Evolutionary conservation across 768 basidiomycete genomes (phyloP).

Genomic region (Podaxis carcinomalis): DNA sequence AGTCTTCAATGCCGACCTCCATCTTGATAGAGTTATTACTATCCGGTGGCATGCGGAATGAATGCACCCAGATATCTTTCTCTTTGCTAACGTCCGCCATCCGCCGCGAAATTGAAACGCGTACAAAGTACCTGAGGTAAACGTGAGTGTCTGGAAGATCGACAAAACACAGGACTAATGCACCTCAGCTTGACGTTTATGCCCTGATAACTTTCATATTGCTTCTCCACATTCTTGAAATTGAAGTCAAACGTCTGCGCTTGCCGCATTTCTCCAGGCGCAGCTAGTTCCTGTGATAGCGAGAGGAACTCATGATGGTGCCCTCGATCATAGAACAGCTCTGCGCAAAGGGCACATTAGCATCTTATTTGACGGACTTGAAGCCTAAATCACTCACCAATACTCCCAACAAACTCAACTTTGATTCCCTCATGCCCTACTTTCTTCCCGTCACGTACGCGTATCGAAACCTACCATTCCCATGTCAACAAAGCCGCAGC

Average conservation of each 20-base stretch:
- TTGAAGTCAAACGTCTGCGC: constrained; percentile 95
- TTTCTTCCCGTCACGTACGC: constrained; percentile 93
- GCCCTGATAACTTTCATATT: constrained; percentile 96
- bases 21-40: constrained; percentile 98
- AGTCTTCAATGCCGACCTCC: constrained; percentile 99
- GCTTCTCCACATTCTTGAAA: constrained; percentile 99
- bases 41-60: constrained; percentile 97
- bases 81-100: constrained; percentile 95
- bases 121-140: constrained; percentile 75
- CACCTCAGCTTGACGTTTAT: constrained; percentile 97
- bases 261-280: constrained; percentile 95
- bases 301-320: constrained; percentile 99
- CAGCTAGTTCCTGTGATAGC: constrained; percentile 89
- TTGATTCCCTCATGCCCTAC: constrained; percentile 95
- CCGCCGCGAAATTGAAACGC: constrained; percentile 84
- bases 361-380: not conserved
- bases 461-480: constrained; percentile 64
- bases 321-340: constrained; percentile 94
- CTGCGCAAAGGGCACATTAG: constrained; percentile 27
- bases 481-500: not conserved
- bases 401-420: constrained; percentile 95
- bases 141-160: constrained; percentile 7
- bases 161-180: constrained; percentile 20
- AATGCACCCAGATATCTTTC: constrained; percentile 96
- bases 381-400: constrained; percentile 51